Percentiles rank a stretch among this genome's conserved stretches.
phyloP scores from a whole-genome alignment of 306 rosid genomes.

The Senna siamea region DNA sequence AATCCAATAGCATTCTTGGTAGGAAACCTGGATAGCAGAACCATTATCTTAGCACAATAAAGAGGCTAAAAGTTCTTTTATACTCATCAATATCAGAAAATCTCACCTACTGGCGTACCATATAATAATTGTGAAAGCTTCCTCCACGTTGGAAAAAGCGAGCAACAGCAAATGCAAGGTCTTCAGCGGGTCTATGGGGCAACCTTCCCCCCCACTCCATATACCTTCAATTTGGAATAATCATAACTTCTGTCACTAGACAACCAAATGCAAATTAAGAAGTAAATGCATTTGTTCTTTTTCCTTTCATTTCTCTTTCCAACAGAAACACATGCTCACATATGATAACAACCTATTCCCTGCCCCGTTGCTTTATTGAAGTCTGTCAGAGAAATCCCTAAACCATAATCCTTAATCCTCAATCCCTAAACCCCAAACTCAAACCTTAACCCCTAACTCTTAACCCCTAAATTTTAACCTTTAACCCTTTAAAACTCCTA shows the following conservation, averaged over 20 bases:
- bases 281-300: slow-evolving; percentile 21
- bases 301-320: slow-evolving; percentile 23
- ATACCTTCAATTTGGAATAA: slow-evolving; percentile 62
- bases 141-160: slow-evolving; percentile 97
- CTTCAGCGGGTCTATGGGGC: slow-evolving; percentile 97
- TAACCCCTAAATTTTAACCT: too few species aligned
- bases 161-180: slow-evolving; percentile 96
- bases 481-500: too few species aligned
- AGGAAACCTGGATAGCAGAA: slow-evolving; percentile 27
- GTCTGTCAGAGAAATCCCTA: background rate
- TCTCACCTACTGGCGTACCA: slow-evolving; percentile 56
- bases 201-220: slow-evolving; percentile 82
- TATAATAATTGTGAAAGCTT: slow-evolving; percentile 94
- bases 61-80: slow-evolving; percentile 29
- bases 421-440: too few species aligned
- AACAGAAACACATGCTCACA: background rate
- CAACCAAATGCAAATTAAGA: slow-evolving; percentile 25
- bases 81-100: slow-evolving; percentile 23
- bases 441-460: too few species aligned
- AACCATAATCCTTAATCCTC: too few species aligned
- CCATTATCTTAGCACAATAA: slow-evolving; percentile 20
- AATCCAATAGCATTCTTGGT: slow-evolving; percentile 17
- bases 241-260: slow-evolving; percentile 20
- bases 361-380: background rate
- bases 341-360: background rate